A percentile compares a stretch with the other conserved stretches of the same genome.
phyloP scores from a whole-genome alignment of 805 yeast genomes.

The Candida dajiaensis region DNA sequence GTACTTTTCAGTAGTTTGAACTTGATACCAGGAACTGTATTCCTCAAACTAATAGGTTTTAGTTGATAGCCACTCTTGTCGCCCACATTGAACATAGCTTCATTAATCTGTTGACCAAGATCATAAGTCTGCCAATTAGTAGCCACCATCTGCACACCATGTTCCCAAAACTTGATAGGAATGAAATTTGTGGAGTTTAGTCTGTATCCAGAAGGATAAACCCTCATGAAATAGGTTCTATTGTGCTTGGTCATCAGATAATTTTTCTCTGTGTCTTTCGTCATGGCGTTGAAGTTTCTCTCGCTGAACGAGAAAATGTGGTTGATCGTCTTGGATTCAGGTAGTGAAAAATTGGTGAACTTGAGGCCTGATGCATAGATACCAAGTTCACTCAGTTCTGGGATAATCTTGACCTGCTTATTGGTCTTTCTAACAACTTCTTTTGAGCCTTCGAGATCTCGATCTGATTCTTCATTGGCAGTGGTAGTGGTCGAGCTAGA shows the following conservation, averaged over 20 bases:
- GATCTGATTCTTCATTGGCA: slow-evolving; percentile 24
- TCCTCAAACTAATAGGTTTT: slow-evolving; percentile 52
- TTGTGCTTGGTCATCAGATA: slow-evolving; percentile 72
- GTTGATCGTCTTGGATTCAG: slow-evolving; percentile 73
- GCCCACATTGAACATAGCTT: slow-evolving; percentile 66
- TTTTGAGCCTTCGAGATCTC: slow-evolving; percentile 1
- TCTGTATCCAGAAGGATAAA: slow-evolving; percentile 80
- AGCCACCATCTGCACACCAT: slow-evolving; percentile 93
- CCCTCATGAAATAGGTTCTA: slow-evolving; percentile 64
- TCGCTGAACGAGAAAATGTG: slow-evolving; percentile 90
- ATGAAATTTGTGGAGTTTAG: slow-evolving; percentile 74
- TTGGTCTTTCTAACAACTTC: slow-evolving; percentile 11
- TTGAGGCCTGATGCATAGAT: slow-evolving; percentile 62
- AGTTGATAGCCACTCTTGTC: slow-evolving; percentile 67
- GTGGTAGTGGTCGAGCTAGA: slow-evolving; percentile 21
- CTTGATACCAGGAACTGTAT: slow-evolving; percentile 19
- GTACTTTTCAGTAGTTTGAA: slow-evolving; percentile 9
- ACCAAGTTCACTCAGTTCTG: slow-evolving; percentile 54
- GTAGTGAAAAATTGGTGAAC: slow-evolving; percentile 76
- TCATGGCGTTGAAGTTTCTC: slow-evolving; percentile 54
- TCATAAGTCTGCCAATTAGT: slow-evolving; percentile 96
- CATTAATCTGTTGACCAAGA: slow-evolving; percentile 80
- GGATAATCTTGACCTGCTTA: slow-evolving; percentile 24
- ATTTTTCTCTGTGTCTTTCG: slow-evolving; percentile 51
- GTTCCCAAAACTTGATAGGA: slow-evolving; percentile 75